Evolutionary conservation across 2,329 filamentous ascomycete species (phyloP), one percentile per base, ranked within the genome.

Genomic region (Botrytis cinerea): DNA sequence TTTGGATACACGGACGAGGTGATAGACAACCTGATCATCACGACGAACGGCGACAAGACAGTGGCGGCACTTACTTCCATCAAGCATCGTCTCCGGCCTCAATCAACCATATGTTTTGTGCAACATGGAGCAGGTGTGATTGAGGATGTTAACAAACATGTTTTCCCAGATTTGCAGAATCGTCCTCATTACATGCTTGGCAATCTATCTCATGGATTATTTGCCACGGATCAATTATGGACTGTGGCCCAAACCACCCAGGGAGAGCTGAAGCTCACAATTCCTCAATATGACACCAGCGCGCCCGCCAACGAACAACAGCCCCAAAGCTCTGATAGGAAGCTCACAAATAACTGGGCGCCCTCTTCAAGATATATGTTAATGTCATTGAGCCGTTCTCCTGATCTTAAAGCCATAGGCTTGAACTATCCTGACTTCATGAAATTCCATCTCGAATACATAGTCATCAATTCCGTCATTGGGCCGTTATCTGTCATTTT

Each of bases 61-160:
- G 80, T 89, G 43, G 79, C 83, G 14, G 89, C 90, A 2, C 80
- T 97, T 38, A 79, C 84, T 5, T 83, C 85, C 0, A 84, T 96
- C 72, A 87, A 86, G 72, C 87, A 93, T 78, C 88, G 93, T 16
- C 83, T 97, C n/a, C 86, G 88, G 61, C 84, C 87, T 4, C 84
- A 89, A 43, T 93, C 92, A 1, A 92, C 93, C 0, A 87, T 97
- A 12, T 89, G 92, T 74, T 87, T 97, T 72, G 82, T 97, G 73
- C 92, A 94, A 73, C 93, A 95, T 75, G 94, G 95, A 1, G 88
- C 98, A 82, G 95, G 96, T 0, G 84, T 94, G 2, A 85, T 94
- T n/a, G 94, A 98, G 67, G 87, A 90, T 67, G 86, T 98, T 59
- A 94, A 93, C 78, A 82, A 86, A 48, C 82, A 87, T 18, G 81